Conservation (phyloP, 164 flowering plant genomes). For the Magnolia sinica region DNA sequence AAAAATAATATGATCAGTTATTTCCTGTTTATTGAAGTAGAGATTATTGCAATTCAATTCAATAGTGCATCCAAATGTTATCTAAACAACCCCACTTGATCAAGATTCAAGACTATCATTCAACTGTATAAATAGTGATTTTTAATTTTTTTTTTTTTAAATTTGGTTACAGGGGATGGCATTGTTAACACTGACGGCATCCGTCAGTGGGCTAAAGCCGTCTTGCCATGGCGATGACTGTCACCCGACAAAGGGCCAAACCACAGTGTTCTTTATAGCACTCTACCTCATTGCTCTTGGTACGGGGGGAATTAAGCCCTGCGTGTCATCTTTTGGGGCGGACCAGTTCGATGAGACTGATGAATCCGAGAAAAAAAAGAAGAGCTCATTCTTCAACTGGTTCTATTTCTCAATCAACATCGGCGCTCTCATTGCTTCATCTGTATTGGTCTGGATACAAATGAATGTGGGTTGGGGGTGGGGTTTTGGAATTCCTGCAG, state of each 20-base stretch:
- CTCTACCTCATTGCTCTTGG: constrained; percentile 31
- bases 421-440: constrained; percentile 43
- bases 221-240: constrained; percentile 35
- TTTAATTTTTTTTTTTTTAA: not conserved
- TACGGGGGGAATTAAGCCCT: constrained; percentile 38
- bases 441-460: constrained; percentile 42
- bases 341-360: constrained; percentile 35
- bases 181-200: constrained; percentile 54
- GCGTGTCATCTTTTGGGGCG: constrained; percentile 36
- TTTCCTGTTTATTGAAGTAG: not conserved
- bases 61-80: not conserved
- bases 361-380: constrained; percentile 30
- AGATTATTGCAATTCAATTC: not conserved
- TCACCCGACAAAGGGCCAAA: constrained; percentile 13
- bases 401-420: constrained; percentile 50
- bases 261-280: constrained; percentile 17
- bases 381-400: constrained; percentile 73
- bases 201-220: constrained; percentile 57
- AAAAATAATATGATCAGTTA: not conserved
- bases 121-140: too few relatives aligned
- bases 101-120: too few relatives aligned
- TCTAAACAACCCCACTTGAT: too few relatives aligned
- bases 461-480: constrained; percentile 42
- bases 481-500: constrained; percentile 49
- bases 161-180: constrained; percentile 53